Evolutionary conservation across 306 rosid genomes (phyloP).

Genomic region (Crataegus laevigata): DNA sequence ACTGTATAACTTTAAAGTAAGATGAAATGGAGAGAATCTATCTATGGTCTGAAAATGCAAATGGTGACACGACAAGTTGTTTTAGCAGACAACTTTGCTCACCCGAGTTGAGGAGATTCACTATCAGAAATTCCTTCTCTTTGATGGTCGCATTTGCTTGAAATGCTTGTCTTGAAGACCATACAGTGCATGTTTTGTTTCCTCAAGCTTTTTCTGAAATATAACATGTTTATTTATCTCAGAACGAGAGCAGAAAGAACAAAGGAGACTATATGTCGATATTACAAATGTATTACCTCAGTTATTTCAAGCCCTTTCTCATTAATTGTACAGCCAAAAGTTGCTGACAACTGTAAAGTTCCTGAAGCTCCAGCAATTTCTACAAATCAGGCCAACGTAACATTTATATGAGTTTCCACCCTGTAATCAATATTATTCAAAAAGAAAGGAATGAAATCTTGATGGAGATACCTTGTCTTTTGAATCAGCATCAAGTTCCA

Average conservation of each 20-base stretch:
- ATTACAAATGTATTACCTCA: conserved; percentile 42
- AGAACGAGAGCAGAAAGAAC: conserved; percentile 11
- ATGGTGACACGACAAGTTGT: neutral
- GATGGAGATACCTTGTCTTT: conserved; percentile 72
- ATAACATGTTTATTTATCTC: conserved; percentile 9
- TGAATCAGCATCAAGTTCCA: conserved; percentile 79
- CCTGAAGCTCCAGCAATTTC: conserved; percentile 85
- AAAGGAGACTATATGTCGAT: neutral
- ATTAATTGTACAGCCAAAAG: conserved; percentile 60
- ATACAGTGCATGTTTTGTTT: conserved; percentile 58
- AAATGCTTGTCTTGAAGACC: conserved; percentile 79
- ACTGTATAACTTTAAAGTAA: too few relatives aligned
- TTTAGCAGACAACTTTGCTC: conserved; percentile 13
- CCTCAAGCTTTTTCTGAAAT: conserved; percentile 70
- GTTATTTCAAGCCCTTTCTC: conserved; percentile 72
- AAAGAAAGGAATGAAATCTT: conserved; percentile 15
- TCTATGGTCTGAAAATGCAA: too few relatives aligned
- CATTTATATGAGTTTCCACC: conserved; percentile 7
- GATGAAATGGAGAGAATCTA: too few relatives aligned
- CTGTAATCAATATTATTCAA: neutral
- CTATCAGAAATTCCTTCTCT: conserved; percentile 87
- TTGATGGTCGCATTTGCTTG: conserved; percentile 87
- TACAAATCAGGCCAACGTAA: conserved; percentile 30
- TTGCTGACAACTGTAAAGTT: conserved; percentile 76
- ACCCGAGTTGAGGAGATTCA: conserved; percentile 81